Evolutionary conservation across 73 alveolate genomes (phyloP).

Genomic region (Symbiodinium natans): DNA sequence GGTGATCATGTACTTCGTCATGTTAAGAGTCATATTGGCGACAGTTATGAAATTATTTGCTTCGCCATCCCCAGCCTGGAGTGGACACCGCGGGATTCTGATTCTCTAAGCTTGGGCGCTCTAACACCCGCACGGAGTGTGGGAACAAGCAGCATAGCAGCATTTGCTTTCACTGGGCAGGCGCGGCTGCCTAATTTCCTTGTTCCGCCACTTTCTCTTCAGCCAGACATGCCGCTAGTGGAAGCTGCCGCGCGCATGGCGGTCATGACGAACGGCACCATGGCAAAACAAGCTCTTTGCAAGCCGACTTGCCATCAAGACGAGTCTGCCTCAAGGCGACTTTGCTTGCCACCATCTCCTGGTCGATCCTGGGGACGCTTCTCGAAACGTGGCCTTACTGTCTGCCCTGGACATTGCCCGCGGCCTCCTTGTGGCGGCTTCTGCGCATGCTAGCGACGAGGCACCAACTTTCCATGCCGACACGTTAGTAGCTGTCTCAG

Average conservation of each 20-base stretch:
- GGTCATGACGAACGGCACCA: constrained; percentile 30
- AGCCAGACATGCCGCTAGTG: constrained; percentile 31
- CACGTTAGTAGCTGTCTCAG: background rate
- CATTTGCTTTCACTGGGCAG: too few relatives aligned
- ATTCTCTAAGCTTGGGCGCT: too few relatives aligned
- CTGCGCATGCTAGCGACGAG: background rate
- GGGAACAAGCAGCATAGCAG: too few relatives aligned
- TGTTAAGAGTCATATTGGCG: too few relatives aligned
- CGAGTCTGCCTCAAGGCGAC: constrained; percentile 18
- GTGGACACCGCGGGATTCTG: too few relatives aligned
- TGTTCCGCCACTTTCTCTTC: constrained; percentile 43
- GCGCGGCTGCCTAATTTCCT: constrained; percentile 73
- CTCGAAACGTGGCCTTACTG: constrained; percentile 12
- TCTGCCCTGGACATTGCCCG: constrained; percentile 75
- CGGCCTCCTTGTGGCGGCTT: constrained; percentile 6
- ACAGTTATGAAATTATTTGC: too few relatives aligned
- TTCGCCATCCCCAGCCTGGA: too few relatives aligned
- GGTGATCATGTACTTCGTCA: background rate
- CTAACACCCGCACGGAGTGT: too few relatives aligned
- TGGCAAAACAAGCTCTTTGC: background rate
- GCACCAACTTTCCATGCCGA: background rate
- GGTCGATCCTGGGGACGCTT: constrained; percentile 43
- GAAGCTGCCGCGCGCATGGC: constrained; percentile 77
- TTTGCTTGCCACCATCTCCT: constrained; percentile 61
- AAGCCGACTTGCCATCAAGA: background rate